Conservation (phyloP, 2,329 filamentous ascomycete genomes). For the Penicillium sp. region DNA sequence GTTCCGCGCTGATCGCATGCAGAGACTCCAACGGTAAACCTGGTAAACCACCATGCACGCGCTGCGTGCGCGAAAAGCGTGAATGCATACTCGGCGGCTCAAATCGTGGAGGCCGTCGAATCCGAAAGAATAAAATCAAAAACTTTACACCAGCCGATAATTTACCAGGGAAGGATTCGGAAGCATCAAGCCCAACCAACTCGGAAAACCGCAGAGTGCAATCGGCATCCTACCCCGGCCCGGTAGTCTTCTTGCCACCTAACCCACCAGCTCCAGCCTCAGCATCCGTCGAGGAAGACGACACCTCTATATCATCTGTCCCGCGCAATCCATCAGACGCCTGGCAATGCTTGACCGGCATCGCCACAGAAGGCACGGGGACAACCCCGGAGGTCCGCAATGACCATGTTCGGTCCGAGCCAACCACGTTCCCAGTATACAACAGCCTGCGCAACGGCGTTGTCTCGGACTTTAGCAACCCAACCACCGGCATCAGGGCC, state of each 20-base stretch:
- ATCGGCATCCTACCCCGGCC: slow-evolving; percentile 26
- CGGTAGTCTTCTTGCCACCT: slow-evolving; percentile 29
- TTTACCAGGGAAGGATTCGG: slow-evolving; percentile 22
- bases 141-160: slow-evolving; percentile 25
- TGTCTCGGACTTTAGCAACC: slow-evolving; percentile 21
- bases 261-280: slow-evolving; percentile 25
- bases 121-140: slow-evolving; percentile 46
- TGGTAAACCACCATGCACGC: slow-evolving; percentile 47
- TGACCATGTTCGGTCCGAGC: slow-evolving; percentile 19
- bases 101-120: slow-evolving; percentile 51
- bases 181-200: slow-evolving; percentile 21
- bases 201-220: slow-evolving; percentile 22
- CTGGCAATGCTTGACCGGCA: slow-evolving; percentile 42
- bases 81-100: slow-evolving; percentile 53
- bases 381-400: slow-evolving; percentile 15
- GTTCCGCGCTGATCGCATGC: slow-evolving; percentile 16
- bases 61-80: slow-evolving; percentile 50
- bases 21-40: slow-evolving; percentile 2
- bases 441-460: slow-evolving; percentile 23
- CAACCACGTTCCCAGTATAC: slow-evolving; percentile 21
- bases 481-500: slow-evolving; percentile 30
- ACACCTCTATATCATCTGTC: slow-evolving; percentile 36
- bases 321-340: slow-evolving; percentile 43
- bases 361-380: slow-evolving; percentile 34
- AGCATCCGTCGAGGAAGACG: slow-evolving; percentile 31